Evolutionary conservation across 2,329 filamentous ascomycete genomes (phyloP), one percentile per base, ranked within the genome.

Genomic region (Sclerotinia trifoliorum): DNA sequence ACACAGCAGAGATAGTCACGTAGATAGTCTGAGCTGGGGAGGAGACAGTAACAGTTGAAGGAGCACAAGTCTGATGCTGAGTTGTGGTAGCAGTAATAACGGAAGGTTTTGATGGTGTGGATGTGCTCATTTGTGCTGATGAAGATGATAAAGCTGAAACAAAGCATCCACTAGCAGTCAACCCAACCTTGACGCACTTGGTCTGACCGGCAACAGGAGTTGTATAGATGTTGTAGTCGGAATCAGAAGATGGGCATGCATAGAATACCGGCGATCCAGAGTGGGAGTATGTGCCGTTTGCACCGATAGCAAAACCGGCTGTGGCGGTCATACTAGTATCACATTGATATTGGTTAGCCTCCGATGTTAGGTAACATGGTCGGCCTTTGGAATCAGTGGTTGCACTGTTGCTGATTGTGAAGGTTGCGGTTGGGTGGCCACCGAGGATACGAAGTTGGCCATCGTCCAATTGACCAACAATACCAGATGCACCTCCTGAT

Each of bases 381-480:
- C 85, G 81, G 56, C 84, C 83, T 60, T 81, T 80, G 60, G 79
- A 76, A 75, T 90, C 88, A 24, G 80, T 84, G 70, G 91, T 82
- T 29, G 77, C 80, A 56, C 84, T 83, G 64, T 81, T 81, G 70
- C 83, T 80, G 73, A 90, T 82, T 68, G 82, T 87, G 75, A 85
- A 90, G 11, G 82, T 80, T 19, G 81, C 82, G 58, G 81, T 74
- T 5, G 78, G 71, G 17, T 85, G 76, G 29, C 79, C 79, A 54
- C 84, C 83, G 49, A 85, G 84, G 56, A 88, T 81, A 61, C 86
- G 83, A 74, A 83, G 84, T 78, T 90, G 88, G 11, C 89, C 88
- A 76, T 89, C 86, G 65, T 70, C 73, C 49, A 90, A 80, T 75
- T 90, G 84, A 15, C 86, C 87, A 54, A 90, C 79, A 5, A 80